Conservation (phyloP, 179 eudicot genomes). For the Drosera spatulata region DNA sequence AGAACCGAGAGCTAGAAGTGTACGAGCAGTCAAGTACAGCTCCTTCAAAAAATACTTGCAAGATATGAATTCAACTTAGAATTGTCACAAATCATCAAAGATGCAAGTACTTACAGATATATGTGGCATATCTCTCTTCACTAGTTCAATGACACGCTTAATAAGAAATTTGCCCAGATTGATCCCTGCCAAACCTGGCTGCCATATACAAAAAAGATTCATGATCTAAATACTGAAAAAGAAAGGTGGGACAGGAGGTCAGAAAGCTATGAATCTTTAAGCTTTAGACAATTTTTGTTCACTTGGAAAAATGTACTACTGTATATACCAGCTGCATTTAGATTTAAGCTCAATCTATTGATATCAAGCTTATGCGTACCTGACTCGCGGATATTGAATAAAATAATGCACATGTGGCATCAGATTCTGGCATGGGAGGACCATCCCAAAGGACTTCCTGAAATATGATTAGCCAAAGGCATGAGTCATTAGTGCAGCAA, state of each 20-base stretch:
- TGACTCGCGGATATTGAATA: constrained; percentile 97
- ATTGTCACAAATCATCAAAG: not conserved
- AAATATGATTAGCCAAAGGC: constrained; percentile 5
- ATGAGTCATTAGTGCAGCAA: not conserved
- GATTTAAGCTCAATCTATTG: no score
- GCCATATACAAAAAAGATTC: constrained; percentile 16
- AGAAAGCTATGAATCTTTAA: no score
- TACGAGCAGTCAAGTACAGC: no score
- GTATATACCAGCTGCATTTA: no score
- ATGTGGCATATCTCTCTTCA: constrained; percentile 84
- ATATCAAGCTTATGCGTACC: constrained; percentile 20
- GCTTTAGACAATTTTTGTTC: no score
- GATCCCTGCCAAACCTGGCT: constrained; percentile 95
- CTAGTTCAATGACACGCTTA: constrained; percentile 87
- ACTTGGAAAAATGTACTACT: no score
- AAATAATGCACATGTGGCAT: constrained; percentile 88
- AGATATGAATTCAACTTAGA: not conserved
- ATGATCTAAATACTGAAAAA: no score
- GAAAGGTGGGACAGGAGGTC: no score
- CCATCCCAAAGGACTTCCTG: constrained; percentile 97
- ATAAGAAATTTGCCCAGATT: constrained; percentile 95
- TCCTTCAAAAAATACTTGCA: no score
- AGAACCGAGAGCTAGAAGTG: no score
- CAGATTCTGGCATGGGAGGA: constrained; percentile 79
- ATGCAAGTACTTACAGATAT: constrained; percentile 53